A percentile compares a stretch with the other conserved stretches of the same genome.
These are phyloP conservation scores for Coemansia sp. DNA, from an alignment of 192 early-diverging fungal genomes.

Conservation along the genomic window DNA sequence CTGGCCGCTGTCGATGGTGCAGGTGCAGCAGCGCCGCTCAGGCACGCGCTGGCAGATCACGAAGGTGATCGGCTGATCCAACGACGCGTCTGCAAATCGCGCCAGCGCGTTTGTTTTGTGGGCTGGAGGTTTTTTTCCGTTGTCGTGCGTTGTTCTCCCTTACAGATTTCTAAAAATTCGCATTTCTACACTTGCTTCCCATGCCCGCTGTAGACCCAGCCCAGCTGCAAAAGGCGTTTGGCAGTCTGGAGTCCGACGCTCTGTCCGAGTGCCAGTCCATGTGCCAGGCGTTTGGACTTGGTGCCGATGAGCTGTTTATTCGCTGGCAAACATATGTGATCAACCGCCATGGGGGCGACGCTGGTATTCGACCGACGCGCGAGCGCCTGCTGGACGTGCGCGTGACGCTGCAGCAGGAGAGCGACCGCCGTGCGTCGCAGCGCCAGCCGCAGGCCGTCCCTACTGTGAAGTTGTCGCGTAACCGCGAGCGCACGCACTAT, in stretches of 20 bases:
- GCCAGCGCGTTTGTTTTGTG: background rate
- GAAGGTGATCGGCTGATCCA: conserved; percentile 38
- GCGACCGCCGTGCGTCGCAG: conserved; percentile 30
- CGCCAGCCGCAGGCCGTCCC: conserved; percentile 18
- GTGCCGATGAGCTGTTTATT: conserved; percentile 41
- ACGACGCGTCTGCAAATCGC: conserved; percentile 5
- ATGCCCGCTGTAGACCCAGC: conserved; percentile 20
- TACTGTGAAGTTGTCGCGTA: conserved; percentile 28
- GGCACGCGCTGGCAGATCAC: conserved; percentile 63
- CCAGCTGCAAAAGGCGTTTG: conserved; percentile 39
- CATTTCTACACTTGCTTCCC: background rate
- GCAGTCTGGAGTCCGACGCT: conserved; percentile 39
- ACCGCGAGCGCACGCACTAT: conserved; percentile 41
- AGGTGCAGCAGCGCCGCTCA: conserved; percentile 57
- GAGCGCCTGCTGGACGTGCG: conserved; percentile 45
- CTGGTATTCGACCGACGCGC: conserved; percentile 29
- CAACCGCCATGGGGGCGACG: conserved; percentile 39
- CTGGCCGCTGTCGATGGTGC: conserved; percentile 65
- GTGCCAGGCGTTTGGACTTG: conserved; percentile 36
- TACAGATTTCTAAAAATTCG: background rate
- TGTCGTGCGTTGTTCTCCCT: conserved; percentile 2
- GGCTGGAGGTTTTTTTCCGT: background rate
- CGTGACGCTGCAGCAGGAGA: conserved; percentile 27
- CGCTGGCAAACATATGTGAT: conserved; percentile 47
- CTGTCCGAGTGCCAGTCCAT: conserved; percentile 39